Evolutionary conservation across 768 basidiomycete genomes (phyloP).

Genomic region (Melanogaster broomeanus): DNA sequence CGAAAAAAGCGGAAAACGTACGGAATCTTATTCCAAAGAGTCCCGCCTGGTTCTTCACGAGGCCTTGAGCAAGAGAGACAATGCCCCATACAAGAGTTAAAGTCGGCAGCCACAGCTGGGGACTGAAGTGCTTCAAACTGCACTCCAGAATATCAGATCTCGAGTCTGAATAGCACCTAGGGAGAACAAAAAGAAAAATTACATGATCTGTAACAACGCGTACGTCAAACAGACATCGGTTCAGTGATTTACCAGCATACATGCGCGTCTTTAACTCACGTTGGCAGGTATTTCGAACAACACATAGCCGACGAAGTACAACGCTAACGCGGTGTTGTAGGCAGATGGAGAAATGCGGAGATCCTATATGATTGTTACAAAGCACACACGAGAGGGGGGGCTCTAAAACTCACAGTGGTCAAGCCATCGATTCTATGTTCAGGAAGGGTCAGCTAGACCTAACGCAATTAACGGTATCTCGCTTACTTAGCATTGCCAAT

Average conservation of each 20-base stretch:
- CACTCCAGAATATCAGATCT: slow-evolving; percentile 5
- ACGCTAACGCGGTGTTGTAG: slow-evolving; percentile 58
- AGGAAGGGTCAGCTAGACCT: neutral
- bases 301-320: slow-evolving; percentile 64
- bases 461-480: neutral
- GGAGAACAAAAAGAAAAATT: slow-evolving; percentile 11
- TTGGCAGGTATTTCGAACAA: slow-evolving; percentile 63
- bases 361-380: slow-evolving; percentile 38
- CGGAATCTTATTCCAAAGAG: slow-evolving; percentile 57
- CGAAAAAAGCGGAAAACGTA: slow-evolving; percentile 26
- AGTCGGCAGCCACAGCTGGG: slow-evolving; percentile 60
- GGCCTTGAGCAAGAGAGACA: slow-evolving; percentile 53
- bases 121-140: slow-evolving; percentile 60
- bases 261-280: slow-evolving; percentile 29
- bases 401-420: slow-evolving; percentile 36
- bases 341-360: slow-evolving; percentile 48
- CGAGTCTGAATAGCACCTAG: too few species aligned
- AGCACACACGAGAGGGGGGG: neutral
- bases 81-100: slow-evolving; percentile 63
- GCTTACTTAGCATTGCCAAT: slow-evolving; percentile 42
- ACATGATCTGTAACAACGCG: slow-evolving; percentile 21
- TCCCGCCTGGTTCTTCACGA: slow-evolving; percentile 53
- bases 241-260: neutral
- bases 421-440: slow-evolving; percentile 51
- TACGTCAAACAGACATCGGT: neutral